Base-by-base conservation (phyloP, 768 basidiomycete species). In the Chalciporus pseudorubinellus region DNA sequence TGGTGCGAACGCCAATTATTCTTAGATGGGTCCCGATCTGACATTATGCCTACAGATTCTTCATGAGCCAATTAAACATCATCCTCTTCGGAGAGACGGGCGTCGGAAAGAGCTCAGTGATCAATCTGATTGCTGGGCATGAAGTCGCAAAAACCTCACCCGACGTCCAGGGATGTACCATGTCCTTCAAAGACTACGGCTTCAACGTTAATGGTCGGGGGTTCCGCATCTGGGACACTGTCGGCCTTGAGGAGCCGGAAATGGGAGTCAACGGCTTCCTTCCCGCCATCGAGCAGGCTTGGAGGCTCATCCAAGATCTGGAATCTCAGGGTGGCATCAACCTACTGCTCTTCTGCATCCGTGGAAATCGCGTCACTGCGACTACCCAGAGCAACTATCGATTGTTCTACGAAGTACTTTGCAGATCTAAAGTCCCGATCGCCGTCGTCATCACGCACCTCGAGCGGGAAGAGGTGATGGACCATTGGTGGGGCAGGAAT, bases 71-170 rank as follows among this genome's bases (percentile, higher is more conserved):
- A 33, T 44, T 66, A 44, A 77, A 77, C 51, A 62, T 77, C 47
- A 65, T 77, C 38, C 36, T 77, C 2, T 78, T 77, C 48, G 77
- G 77, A 7, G 75, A 77, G 57, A 70, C 72, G 0, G 76, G 76
- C 14, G 55, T 66, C 2, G 67, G 67, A n/a, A 68, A 68, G 58
- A 68, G 69, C 52, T 68, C 67, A 9, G 61, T 68, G 53, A 69
- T 70, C 55, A 68, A 68, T 48, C 51, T 68, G 56, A 62, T 70
- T 48, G 62, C 67, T 36, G 68, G 69, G 20, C 20, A 38, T 7
- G 1, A 31, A 5, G 44, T 69, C 34, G 67, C 67, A 13, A 33
- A 53, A 28, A 56, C 57, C 34, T 69, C 67, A 20, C 54, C 64
- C 9, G 58, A 65, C 26, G 66, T 66, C 10, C 48, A 54, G 8